Evolutionary conservation across 1,139 yeast species (phyloP).

Genomic region (Petasospora rhodanensis): DNA sequence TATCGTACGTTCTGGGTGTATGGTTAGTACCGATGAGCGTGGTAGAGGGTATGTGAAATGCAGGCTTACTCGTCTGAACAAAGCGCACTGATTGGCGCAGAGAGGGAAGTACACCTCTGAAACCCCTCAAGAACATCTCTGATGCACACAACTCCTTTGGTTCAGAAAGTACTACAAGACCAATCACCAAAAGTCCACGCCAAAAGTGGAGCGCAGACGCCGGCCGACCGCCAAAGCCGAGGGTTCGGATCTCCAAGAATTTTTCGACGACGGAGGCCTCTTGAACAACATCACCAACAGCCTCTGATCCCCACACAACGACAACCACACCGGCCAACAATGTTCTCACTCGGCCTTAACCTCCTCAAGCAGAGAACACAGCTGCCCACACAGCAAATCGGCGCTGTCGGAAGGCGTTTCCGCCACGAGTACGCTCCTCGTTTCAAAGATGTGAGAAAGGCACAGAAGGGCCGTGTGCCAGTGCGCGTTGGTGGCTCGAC

Average conservation of each 20-base stretch:
- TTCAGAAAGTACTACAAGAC: too few relatives aligned
- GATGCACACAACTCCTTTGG: too few relatives aligned
- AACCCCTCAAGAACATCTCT: too few relatives aligned
- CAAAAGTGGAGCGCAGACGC: too few relatives aligned
- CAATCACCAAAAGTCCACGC: too few relatives aligned
- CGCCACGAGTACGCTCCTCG: conserved; percentile 86
- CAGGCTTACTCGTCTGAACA: conserved; percentile 10
- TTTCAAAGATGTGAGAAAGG: conserved; percentile 66
- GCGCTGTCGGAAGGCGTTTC: conserved; percentile 41
- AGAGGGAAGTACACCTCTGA: too few relatives aligned
- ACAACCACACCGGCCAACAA: too few relatives aligned
- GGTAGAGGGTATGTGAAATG: background rate
- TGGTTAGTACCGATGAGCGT: background rate
- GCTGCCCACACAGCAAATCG: conserved; percentile 6
- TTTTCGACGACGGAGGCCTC: too few relatives aligned
- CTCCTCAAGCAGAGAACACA: conserved; percentile 12
- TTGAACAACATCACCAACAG: too few relatives aligned
- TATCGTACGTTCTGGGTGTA: conserved; percentile 5
- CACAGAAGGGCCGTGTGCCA: conserved; percentile 91
- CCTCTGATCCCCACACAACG: too few relatives aligned
- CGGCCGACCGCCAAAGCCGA: too few relatives aligned
- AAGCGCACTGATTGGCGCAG: conserved; percentile 6
- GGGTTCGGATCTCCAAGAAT: too few relatives aligned
- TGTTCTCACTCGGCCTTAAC: conserved; percentile 12
- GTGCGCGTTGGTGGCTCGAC: conserved; percentile 93